These are phyloP conservation scores for Collybia sordida DNA, from an alignment of 768 basidiomycete genomes.

Conservation along the genomic window DNA sequence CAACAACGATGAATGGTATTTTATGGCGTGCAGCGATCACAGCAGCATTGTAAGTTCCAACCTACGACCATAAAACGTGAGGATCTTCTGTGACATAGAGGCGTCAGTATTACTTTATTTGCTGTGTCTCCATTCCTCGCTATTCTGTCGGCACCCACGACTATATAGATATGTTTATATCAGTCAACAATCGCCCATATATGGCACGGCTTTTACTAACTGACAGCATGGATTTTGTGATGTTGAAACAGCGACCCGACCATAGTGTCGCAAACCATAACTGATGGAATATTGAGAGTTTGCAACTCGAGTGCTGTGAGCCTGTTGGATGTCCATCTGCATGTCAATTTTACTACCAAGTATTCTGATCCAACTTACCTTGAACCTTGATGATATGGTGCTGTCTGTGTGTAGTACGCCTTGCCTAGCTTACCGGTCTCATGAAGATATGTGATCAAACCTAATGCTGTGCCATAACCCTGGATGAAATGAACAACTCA, in stretches of 20 bases:
- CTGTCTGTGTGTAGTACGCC: slow-evolving; percentile 92
- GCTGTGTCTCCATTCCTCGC: slow-evolving; percentile 95
- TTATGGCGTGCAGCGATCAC: slow-evolving; percentile 85
- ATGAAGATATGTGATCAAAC: slow-evolving; percentile 88
- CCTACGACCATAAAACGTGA: slow-evolving; percentile 34
- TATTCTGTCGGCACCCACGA: slow-evolving; percentile 86
- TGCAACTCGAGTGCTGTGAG: slow-evolving; percentile 89
- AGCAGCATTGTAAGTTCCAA: slow-evolving; percentile 96
- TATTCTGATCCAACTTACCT: slow-evolving; percentile 37
- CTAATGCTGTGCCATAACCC: slow-evolving; percentile 96
- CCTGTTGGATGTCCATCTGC: slow-evolving; percentile 33
- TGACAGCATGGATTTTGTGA: slow-evolving; percentile 77
- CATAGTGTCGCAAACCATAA: slow-evolving; percentile 98
- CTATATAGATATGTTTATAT: slow-evolving; percentile 29
- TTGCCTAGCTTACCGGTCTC: slow-evolving; percentile 73
- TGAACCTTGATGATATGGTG: slow-evolving; percentile 93
- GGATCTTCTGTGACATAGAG: neutral
- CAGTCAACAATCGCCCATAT: neutral
- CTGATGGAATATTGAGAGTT: slow-evolving; percentile 78
- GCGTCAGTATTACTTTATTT: slow-evolving; percentile 61
- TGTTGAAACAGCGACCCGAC: slow-evolving; percentile 94
- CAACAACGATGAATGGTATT: slow-evolving; percentile 91
- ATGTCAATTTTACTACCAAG: neutral
- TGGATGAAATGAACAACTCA: slow-evolving; percentile 27
- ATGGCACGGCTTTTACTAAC: slow-evolving; percentile 34